A percentile compares a stretch with the other conserved stretches of the same genome.
Evolutionary conservation across 441 rosid genomes (phyloP).

Genomic region (Mallotus japonicus): DNA sequence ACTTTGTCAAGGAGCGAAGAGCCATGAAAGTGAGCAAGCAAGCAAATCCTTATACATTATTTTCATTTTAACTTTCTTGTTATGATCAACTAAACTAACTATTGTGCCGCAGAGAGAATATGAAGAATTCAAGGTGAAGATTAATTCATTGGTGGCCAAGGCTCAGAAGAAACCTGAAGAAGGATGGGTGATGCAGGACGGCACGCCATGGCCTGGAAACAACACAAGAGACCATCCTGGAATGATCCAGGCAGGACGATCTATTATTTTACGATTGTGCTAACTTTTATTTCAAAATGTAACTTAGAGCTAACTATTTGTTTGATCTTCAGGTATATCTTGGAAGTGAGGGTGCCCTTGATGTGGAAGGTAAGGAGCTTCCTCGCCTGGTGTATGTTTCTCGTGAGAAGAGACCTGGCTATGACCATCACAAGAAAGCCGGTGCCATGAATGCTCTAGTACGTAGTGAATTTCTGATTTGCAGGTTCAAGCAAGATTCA

Average conservation of each 20-base stretch:
- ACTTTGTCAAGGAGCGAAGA: conserved; percentile 90
- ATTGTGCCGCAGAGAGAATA: conserved; percentile 63
- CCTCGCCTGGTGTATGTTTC: conserved; percentile 89
- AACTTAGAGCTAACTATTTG: conserved; percentile 5
- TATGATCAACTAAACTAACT: background rate
- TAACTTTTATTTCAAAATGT: background rate
- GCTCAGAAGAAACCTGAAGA: conserved; percentile 95
- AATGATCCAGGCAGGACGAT: conserved; percentile 74
- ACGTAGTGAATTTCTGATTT: conserved; percentile 17
- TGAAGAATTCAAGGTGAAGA: conserved; percentile 86
- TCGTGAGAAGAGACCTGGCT: conserved; percentile 87
- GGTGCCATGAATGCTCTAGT: conserved; percentile 96
- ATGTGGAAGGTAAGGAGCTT: conserved; percentile 77
- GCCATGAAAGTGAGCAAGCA: conserved; percentile 79
- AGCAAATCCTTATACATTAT: background rate
- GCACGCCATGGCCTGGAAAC: conserved; percentile 97
- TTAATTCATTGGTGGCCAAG: conserved; percentile 79
- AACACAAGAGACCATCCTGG: conserved; percentile 94
- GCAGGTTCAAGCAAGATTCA: background rate
- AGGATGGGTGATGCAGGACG: conserved; percentile 98
- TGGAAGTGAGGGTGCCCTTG: conserved; percentile 83
- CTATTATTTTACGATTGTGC: background rate
- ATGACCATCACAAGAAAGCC: conserved; percentile 86
- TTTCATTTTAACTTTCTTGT: background rate
- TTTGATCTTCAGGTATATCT: conserved; percentile 59